Conservation (phyloP, 768 basidiomycete genomes). For the Hericium erinaceus region DNA sequence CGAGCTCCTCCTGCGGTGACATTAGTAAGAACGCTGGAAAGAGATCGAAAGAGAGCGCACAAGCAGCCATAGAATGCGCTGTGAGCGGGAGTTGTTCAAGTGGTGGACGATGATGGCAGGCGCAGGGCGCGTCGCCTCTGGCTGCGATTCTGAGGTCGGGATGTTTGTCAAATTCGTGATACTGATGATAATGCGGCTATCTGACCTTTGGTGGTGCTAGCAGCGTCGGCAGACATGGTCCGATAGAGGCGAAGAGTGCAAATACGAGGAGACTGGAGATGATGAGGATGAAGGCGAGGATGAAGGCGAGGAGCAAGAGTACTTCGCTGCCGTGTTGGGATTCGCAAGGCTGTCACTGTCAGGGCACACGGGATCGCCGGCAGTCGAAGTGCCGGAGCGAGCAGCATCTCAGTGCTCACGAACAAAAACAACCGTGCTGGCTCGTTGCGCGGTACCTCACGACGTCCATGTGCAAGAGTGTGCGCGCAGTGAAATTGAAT, state of each 20-base stretch:
- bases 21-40: background rate
- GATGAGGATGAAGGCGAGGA: background rate
- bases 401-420: too few species aligned
- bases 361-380: too few species aligned
- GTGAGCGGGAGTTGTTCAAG: slow-evolving; percentile 2
- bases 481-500: too few species aligned
- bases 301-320: background rate
- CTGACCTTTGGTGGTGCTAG: too few species aligned
- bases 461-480: too few species aligned
- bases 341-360: too few species aligned
- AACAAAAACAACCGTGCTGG: too few species aligned
- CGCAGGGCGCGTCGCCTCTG: background rate
- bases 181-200: too few species aligned
- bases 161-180: background rate
- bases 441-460: too few species aligned
- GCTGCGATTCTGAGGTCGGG: background rate
- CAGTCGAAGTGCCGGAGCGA: too few species aligned
- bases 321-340: too few species aligned
- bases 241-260: background rate
- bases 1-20: slow-evolving; percentile 39
- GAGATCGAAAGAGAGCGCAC: background rate
- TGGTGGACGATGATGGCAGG: slow-evolving; percentile 2
- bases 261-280: too few species aligned
- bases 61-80: slow-evolving; percentile 5
- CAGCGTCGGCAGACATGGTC: background rate